Conservation (phyloP, 805 yeast genomes). For the Monosporozyma servazzii region DNA sequence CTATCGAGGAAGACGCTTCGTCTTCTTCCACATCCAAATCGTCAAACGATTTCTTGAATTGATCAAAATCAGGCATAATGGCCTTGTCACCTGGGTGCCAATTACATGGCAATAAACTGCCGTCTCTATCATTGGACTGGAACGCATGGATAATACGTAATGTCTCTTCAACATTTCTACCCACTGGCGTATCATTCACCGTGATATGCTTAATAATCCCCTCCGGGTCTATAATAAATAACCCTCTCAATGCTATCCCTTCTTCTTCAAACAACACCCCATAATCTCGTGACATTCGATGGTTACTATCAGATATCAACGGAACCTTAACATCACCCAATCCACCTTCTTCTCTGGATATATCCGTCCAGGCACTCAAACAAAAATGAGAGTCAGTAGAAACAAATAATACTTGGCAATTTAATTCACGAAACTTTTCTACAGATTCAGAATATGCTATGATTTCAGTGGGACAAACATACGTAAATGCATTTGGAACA, state of each 20-base stretch:
- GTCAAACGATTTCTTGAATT: conserved; percentile 71
- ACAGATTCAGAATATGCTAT: conserved; percentile 96
- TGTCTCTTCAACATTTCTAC: conserved; percentile 97
- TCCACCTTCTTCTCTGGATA: conserved; percentile 95
- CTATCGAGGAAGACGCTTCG: too few species aligned
- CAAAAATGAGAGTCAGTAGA: conserved; percentile 98
- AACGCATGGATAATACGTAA: conserved; percentile 96
- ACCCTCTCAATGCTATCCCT: conserved; percentile 96
- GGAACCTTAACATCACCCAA: conserved; percentile 93
- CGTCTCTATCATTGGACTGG: conserved; percentile 98
- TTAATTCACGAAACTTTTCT: conserved; percentile 78
- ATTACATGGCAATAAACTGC: conserved; percentile 99
- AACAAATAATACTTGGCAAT: conserved; percentile 84
- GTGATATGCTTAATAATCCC: conserved; percentile 93
- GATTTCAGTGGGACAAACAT: conserved; percentile 99
- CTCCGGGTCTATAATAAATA: conserved; percentile 94
- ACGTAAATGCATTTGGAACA: conserved; percentile 98
- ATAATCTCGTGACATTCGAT: conserved; percentile 86
- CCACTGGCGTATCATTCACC: conserved; percentile 97
- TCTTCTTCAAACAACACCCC: conserved; percentile 95
- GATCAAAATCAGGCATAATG: conserved; percentile 73
- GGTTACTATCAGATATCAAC: conserved; percentile 94
- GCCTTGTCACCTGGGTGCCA: conserved; percentile 94
- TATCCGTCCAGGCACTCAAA: conserved; percentile 95
- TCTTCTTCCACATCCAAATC: conserved; percentile 18